Base-by-base conservation (phyloP, 148 eudicot species). In the Cornus florida region DNA sequence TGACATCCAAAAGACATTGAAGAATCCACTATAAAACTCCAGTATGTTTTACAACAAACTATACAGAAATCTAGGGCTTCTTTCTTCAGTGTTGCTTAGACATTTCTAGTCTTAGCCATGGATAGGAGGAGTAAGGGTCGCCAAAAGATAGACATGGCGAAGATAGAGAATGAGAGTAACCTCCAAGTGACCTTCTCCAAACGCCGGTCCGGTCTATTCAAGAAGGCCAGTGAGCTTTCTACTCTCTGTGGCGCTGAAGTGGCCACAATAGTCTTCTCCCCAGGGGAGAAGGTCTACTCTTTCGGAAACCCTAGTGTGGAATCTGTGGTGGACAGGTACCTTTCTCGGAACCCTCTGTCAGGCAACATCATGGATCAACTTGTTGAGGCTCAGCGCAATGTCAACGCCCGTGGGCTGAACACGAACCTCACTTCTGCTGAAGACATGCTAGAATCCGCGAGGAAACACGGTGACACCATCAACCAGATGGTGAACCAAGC, bases 221-320 rank as follows among this genome's bases (percentile, higher is more conserved):
- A 82, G 82, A 86, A 86, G 75, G 87, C 83, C 4, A 84, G 83
- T 68, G 87, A 86, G 72, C 81, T 86, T 1, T 77, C 75, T 71
- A 84, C 83, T 7, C 76, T 84, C 0, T 84, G 89, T 28, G 89
- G 75, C 0, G 86, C 74, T 0, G 76, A 86, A 13, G 19, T 73
- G 5, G 86, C 72, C 4, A 24, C 84, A 1, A 32, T 86, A 6
- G 74, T 84, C 9, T 78, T 81, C 32, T 86, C 85, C 19, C 86
- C 83, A 0, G 84, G 60, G 0, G 20, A 31, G 0, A 84, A 84
- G 60, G 66, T 57, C 10, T 82, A 38, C 53, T 81, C 81, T 6
- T 81, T 82, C 46, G 86, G 89, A 7, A 81, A 81, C 76, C 86
- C 86, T 24, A 17, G 24, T 19, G 81, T 77, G 6, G 84, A 75